phyloP scores from a whole-genome alignment of 306 rosid genomes.

The Abrus pulchellus region DNA sequence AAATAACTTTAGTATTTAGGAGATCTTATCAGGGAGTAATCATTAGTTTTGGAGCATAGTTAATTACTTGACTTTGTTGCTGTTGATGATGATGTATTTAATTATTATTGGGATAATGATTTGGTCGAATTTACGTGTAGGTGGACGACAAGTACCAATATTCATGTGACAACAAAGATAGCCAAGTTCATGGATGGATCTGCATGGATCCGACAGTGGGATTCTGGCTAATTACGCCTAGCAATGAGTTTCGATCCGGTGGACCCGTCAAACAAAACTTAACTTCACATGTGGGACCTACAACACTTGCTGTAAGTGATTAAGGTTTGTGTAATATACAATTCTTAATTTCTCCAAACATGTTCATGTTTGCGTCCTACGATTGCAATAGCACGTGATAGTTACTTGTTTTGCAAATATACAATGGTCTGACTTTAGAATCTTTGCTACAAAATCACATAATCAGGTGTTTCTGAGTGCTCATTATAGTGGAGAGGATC shows the following conservation, averaged over 20 bases:
- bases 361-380: not conserved
- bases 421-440: not conserved
- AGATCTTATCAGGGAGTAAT: too few species aligned
- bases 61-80: too few species aligned
- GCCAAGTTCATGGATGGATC: constrained; percentile 89
- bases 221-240: constrained; percentile 81
- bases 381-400: not conserved
- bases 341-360: too few species aligned
- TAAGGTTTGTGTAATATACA: too few species aligned
- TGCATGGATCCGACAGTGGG: constrained; percentile 69
- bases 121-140: constrained; percentile 37
- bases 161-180: constrained; percentile 81
- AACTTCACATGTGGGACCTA: constrained; percentile 90
- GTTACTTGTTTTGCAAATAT: not conserved
- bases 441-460: not conserved
- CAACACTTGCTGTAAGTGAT: constrained; percentile 73
- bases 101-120: not conserved
- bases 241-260: constrained; percentile 82
- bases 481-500: constrained; percentile 85
- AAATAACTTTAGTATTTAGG: too few species aligned
- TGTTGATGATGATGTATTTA: too few species aligned
- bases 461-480: constrained; percentile 86
- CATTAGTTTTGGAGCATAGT: too few species aligned
- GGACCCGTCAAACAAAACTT: constrained; percentile 89
- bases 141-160: constrained; percentile 97